These are phyloP conservation scores for Ustilago xerochloae DNA, from an alignment of 1,284 basidiomycete species.

Conservation along the genomic window DNA sequence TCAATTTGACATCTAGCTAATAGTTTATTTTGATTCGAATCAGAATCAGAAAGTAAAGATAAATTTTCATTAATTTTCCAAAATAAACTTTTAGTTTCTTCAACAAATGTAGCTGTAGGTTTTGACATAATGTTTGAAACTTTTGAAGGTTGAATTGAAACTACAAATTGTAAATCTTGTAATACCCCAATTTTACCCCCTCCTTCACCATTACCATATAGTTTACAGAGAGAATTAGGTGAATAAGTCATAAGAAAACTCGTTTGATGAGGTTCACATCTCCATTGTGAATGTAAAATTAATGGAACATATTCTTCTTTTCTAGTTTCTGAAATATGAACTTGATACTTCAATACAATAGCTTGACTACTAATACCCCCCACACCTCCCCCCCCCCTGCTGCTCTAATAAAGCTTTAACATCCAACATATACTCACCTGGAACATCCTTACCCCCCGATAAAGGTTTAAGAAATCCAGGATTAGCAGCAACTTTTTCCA, in stretches of 20 bases:
- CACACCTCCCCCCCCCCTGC: too few relatives aligned
- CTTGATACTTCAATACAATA: constrained; percentile 72
- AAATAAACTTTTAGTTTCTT: constrained; percentile 67
- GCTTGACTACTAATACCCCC: constrained; percentile 52
- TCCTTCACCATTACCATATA: neutral
- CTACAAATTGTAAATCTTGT: constrained; percentile 68
- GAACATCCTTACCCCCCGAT: constrained; percentile 54
- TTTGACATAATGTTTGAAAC: constrained; percentile 72
- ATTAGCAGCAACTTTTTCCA: constrained; percentile 73
- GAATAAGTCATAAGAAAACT: constrained; percentile 71
- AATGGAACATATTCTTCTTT: constrained; percentile 69
- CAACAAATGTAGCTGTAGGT: constrained; percentile 70
- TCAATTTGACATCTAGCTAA: constrained; percentile 71
- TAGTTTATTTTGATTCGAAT: constrained; percentile 67
- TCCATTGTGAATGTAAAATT: constrained; percentile 71
- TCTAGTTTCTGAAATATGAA: constrained; percentile 69
- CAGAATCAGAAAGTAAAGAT: neutral
- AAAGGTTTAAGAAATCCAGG: constrained; percentile 70
- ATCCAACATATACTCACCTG: constrained; percentile 71
- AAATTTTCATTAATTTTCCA: constrained; percentile 69
- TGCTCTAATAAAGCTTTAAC: constrained; percentile 66
- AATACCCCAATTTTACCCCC: constrained; percentile 3
- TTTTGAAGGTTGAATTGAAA: constrained; percentile 67
- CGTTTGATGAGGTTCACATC: constrained; percentile 71
- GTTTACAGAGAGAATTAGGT: constrained; percentile 51